Base-by-base conservation (phyloP, 2,329 filamentous ascomycete genomes). In the Epichloe uncinata region DNA sequence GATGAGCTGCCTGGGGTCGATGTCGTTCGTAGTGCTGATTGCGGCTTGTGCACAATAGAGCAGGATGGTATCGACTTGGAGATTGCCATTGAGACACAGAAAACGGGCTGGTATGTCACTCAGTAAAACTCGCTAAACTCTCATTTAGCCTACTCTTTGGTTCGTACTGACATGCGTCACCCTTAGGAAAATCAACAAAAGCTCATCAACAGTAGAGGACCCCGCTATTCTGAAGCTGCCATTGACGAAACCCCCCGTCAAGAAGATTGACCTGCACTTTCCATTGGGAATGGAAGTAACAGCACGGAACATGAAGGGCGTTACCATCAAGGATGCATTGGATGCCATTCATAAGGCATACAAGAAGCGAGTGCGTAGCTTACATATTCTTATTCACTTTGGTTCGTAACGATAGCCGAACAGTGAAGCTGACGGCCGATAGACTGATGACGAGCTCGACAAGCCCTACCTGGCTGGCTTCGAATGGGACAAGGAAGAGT, bases 271-370 rank as follows among this genome's bases (percentile, higher is more conserved):
- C 69, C 77, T 97, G 44, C 82, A 89, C 70, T 95, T 95, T 76
- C 87, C 87, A 15, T 74, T 94, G 48, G 91, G 91, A 48, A 78
- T 93, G 50, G 83, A 91, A 63, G 86, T 96, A 57, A 87, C 85
- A 34, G 91, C 89, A 63, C 81, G 91, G 63, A 97, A 96, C 71
- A 73, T 90, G 60, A 91, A 90, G 69, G 91, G 91, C 50, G 89
- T 97, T 58, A 97, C 91, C 51, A 91, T 97, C 76, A 96, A 96
- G 75, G 91, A 97, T 69, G 89, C 89, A 52, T 66, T 95, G 67
- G 90, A 96, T 67, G 91, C 87, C 61, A 96, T 97, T 70, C 77
- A 95, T 77, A 96, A 95, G 76, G 80, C 86, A 60, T 95, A 87
- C 77, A 95, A 94, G 79, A 96, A 96, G 81, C 85, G 90, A 79